Base-by-base conservation (phyloP, 2,329 filamentous ascomycete species). In the Diaporthe eres region DNA sequence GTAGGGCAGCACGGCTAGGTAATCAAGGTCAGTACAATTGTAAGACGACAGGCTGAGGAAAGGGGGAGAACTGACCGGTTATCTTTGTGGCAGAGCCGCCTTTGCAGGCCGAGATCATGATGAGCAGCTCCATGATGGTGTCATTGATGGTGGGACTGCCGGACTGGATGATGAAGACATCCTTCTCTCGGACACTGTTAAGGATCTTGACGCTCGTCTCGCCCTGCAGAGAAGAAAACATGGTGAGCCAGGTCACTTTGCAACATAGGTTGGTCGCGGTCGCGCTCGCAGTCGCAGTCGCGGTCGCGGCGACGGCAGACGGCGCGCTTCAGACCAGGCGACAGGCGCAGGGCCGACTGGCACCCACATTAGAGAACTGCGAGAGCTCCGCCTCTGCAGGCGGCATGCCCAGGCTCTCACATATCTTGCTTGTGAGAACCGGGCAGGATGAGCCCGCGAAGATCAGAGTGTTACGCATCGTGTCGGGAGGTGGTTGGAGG, bases 71-170 rank as follows among this genome's bases (percentile, higher is more conserved):
- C 34, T 61, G 47, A 98, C 96, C 96, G 80, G 96, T 98, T 83
- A 98, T 94, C 82, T 97, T 98, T 88, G 96, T 98, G 78, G 97
- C 95, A 73, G 97, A 98, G 79, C 96, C 97, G 82, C 97, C 96
- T 86, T 98, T 98, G 90, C 97, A 99, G 80, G 97, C 97, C 79
- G 95, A 97, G 81, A 98, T 98, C 95, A 99, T 98, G 85, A 99
- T 98, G 83, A 99, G 91, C 83, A 99, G 90, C 89, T 99, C 97
- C 95, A 99, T 98, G 83, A 99, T 95, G 82, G 95, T 97, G 87
- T 99, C 97, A 85, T 99, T 99, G 89, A 98, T 98, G 86, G 94
- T 95, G 83, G 92, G 90, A 86, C 97, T 98, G 79, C 97, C 97
- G 78, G 96, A 98, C 88, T 99, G 97, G 77, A 99, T 94, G 83